phyloP scores from a whole-genome alignment of 345 rosid species.

The Salix viminalis region DNA sequence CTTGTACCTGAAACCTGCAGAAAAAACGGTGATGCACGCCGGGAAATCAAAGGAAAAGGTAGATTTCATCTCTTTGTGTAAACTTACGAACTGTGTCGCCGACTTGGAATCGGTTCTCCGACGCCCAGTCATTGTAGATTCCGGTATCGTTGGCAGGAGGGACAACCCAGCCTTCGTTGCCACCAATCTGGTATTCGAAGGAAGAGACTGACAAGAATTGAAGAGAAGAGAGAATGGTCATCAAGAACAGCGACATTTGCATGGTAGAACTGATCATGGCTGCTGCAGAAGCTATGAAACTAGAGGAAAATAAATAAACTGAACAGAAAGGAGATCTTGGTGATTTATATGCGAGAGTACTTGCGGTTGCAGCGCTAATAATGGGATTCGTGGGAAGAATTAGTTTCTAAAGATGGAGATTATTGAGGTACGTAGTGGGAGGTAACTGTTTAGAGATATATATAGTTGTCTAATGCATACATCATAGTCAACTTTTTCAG shows the following conservation, averaged over 20 bases:
- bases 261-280: not conserved
- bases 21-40: not conserved
- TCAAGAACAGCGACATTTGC: slow-evolving; percentile 8
- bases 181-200: slow-evolving; percentile 61
- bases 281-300: too few relatives aligned
- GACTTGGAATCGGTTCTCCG: slow-evolving; percentile 60
- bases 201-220: slow-evolving; percentile 24
- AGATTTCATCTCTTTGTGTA: not conserved
- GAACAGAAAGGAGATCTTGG: too few relatives aligned
- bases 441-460: not conserved
- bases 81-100: slow-evolving; percentile 61
- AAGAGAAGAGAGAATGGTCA: slow-evolving; percentile 21
- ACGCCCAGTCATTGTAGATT: slow-evolving; percentile 73
- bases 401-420: slow-evolving; percentile 15
- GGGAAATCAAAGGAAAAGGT: not conserved
- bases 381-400: not conserved
- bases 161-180: slow-evolving; percentile 58
- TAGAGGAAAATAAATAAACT: too few relatives aligned
- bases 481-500: not conserved
- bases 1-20: slow-evolving; percentile 49
- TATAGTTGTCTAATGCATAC: not conserved
- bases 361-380: not conserved
- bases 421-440: slow-evolving; percentile 32
- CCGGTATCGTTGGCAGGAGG: slow-evolving; percentile 43
- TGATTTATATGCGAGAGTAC: not conserved